Percentiles rank a stretch among this genome's conserved stretches.
phyloP scores from a whole-genome alignment of 352 stramenopile genomes.

The Globisporangium emineosum region DNA sequence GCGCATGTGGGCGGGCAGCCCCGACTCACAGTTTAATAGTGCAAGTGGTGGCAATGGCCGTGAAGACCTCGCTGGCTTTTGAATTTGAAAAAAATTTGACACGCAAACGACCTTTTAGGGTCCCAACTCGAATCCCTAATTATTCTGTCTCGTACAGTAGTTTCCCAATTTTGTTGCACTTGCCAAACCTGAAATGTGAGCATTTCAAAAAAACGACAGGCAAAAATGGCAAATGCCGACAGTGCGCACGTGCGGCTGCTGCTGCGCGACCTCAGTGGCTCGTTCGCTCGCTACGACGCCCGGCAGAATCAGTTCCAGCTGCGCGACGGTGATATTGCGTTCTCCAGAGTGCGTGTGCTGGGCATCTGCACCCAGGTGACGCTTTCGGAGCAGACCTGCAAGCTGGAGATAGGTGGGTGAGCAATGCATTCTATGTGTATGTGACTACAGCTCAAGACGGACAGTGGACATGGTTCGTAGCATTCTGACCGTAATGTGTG shows the following conservation, averaged over 20 bases:
- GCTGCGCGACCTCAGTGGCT: conserved; percentile 25
- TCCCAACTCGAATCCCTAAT: background rate
- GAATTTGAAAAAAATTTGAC: background rate
- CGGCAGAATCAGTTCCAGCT: conserved; percentile 23
- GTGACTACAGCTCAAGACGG: background rate
- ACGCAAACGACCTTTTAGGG: conserved; percentile 3
- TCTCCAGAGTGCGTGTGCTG: conserved; percentile 28
- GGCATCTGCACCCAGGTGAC: conserved; percentile 23
- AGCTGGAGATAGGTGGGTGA: conserved; percentile 33
- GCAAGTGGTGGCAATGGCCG: background rate
- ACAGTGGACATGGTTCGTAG: background rate
- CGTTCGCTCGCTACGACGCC: conserved; percentile 20
- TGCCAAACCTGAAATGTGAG: background rate
- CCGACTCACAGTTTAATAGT: conserved; percentile 71
- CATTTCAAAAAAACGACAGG: background rate
- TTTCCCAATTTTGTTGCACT: background rate
- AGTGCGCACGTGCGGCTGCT: conserved; percentile 24
- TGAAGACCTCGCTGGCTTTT: background rate
- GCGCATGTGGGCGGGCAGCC: conserved; percentile 79
- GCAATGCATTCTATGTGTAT: background rate
- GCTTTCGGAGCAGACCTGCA: conserved; percentile 15
- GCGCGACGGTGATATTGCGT: conserved; percentile 1
- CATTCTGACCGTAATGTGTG: conserved; percentile 9
- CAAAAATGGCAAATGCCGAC: background rate
- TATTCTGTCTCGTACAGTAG: conserved; percentile 6